phyloP scores from a whole-genome alignment of 352 stramenopile genomes.

The Pythium myriotylum region DNA sequence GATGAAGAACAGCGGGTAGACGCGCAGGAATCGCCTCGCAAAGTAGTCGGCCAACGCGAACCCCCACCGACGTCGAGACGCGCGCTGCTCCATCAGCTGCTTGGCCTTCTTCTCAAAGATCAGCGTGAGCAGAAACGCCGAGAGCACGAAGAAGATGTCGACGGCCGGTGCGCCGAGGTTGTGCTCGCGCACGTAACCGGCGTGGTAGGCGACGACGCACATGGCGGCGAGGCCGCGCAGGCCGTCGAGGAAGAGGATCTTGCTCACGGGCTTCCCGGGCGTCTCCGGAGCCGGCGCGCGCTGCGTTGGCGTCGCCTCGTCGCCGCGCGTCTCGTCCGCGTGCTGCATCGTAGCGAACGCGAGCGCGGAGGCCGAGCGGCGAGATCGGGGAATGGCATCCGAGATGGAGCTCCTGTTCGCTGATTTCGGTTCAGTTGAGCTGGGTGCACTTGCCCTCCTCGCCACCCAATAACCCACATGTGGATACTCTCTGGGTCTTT shows the following conservation, averaged over 20 bases:
- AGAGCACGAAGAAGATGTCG: conserved; percentile 47
- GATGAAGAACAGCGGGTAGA: conserved; percentile 34
- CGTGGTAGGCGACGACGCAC: not conserved
- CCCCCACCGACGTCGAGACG: conserved; percentile 26
- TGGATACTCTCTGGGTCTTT: too few species aligned
- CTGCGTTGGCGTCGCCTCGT: too few species aligned
- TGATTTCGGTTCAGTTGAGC: too few species aligned
- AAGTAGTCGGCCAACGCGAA: conserved; percentile 38
- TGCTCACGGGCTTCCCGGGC: not conserved
- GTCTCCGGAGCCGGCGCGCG: too few species aligned
- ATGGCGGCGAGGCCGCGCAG: not conserved
- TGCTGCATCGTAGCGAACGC: too few species aligned
- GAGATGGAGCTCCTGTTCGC: too few species aligned
- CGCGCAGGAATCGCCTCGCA: conserved; percentile 15
- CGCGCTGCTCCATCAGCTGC: conserved; percentile 26
- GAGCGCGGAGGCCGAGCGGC: too few species aligned
- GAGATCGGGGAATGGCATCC: too few species aligned
- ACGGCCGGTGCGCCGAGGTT: conserved; percentile 35
- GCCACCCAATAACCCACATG: too few species aligned
- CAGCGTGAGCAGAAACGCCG: conserved; percentile 42
- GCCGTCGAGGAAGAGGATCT: conserved; percentile 4
- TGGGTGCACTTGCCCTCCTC: too few species aligned
- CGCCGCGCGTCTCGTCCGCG: too few species aligned
- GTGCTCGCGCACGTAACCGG: conserved; percentile 27
- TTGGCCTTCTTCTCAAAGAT: conserved; percentile 41